Conservation (phyloP, 306 rosid species). For the Quercus parvula region DNA sequence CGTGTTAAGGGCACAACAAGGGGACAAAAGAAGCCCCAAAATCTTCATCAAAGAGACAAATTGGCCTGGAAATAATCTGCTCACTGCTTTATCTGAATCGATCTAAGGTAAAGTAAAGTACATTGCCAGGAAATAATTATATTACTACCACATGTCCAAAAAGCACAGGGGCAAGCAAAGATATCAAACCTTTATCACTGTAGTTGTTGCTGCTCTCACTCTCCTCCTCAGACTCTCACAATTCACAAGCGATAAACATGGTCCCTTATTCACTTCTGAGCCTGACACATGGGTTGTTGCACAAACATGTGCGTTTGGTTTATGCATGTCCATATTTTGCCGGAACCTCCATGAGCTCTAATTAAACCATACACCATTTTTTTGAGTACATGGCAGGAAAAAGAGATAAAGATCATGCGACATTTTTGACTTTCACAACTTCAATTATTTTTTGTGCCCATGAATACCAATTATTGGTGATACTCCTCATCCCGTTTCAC, state of each 20-base stretch:
- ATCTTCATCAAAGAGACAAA: no score
- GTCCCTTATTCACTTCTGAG: not conserved
- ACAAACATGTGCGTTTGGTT: conserved; percentile 31
- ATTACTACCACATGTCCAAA: no score
- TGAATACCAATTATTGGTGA: not conserved
- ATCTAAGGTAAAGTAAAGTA: no score
- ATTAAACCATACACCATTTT: conserved; percentile 3
- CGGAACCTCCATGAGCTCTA: conserved; percentile 22
- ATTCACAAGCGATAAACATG: not conserved
- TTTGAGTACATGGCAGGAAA: conserved; percentile 15
- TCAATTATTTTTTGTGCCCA: conserved; percentile 15
- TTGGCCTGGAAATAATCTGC: no score
- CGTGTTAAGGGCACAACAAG: no score
- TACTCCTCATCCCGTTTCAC: not conserved
- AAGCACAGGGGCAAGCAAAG: not conserved
- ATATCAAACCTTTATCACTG: not conserved
- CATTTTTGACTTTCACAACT: conserved; percentile 24
- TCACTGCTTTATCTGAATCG: no score
- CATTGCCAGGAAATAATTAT: no score
- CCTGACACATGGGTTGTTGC: conserved; percentile 43
- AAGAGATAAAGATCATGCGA: not conserved
- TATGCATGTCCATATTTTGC: conserved; percentile 11
- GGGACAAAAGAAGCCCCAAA: no score
- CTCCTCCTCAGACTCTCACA: no score
- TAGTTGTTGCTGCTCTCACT: no score